Percentiles rank a stretch among this genome's conserved stretches.
phyloP scores from a whole-genome alignment of 2,329 filamentous ascomycete genomes.

The Didymella arachidicola region DNA sequence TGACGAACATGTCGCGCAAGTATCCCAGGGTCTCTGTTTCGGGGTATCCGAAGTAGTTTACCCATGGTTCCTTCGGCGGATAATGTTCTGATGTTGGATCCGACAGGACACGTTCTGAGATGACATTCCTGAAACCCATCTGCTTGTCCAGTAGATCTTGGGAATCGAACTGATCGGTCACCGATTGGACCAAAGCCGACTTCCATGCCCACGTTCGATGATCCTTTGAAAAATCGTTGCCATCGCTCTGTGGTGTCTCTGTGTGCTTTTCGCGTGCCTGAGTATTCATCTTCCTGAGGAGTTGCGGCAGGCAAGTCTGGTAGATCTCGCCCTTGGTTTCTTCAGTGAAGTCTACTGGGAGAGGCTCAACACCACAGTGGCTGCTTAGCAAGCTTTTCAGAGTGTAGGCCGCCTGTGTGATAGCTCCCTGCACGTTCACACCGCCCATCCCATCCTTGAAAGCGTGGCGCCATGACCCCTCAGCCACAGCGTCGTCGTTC shows the following conservation, averaged over 20 bases:
- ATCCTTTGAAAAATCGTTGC: background rate
- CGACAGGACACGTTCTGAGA: conserved; percentile 24
- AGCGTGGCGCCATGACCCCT: conserved; percentile 13
- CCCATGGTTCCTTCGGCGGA: conserved; percentile 25
- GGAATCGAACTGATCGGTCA: conserved; percentile 28
- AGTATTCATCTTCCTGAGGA: conserved; percentile 20
- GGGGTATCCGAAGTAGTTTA: conserved; percentile 29
- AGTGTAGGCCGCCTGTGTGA: conserved; percentile 29
- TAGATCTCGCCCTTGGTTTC: conserved; percentile 26
- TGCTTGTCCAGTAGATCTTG: conserved; percentile 25
- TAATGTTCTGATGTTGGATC: conserved; percentile 26
- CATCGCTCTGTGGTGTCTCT: background rate
- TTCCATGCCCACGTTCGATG: conserved; percentile 16
- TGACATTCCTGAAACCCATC: conserved; percentile 26
- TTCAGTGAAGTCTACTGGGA: conserved; percentile 29
- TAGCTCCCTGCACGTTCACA: conserved; percentile 26
- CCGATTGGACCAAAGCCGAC: conserved; percentile 23
- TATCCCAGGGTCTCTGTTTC: conserved; percentile 27
- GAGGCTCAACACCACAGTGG: conserved; percentile 28
- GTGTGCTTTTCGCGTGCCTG: background rate
- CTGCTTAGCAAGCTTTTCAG: conserved; percentile 28
- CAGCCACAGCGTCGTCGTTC: background rate
- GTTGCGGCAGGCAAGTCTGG: conserved; percentile 26
- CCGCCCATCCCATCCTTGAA: conserved; percentile 29
- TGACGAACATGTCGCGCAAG: conserved; percentile 26